Base-by-base conservation (phyloP, 2,329 filamentous ascomycete genomes). In the Alternaria conjuncta region DNA sequence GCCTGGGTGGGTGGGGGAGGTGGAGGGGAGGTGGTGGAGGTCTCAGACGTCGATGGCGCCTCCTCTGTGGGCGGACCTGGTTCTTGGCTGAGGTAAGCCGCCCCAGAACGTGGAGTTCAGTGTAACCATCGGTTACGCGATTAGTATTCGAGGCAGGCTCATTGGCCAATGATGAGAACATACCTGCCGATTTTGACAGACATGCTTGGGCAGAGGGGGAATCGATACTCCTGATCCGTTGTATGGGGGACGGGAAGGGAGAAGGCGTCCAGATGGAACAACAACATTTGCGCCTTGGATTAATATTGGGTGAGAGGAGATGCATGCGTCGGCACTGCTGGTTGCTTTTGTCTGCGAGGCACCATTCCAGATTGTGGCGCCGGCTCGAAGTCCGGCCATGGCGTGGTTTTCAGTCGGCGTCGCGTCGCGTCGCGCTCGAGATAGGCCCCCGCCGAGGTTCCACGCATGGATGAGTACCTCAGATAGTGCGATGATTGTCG, bases 241-340 rank as follows among this genome's bases (percentile, higher is more conserved):
- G n/a, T 18, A 41, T 36, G 9, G 9, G 32, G 36, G 32, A 41
- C 32, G 32, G 3, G 15, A 41, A 41, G 36, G 36, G 36, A 18
- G 36, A 18, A 41, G 36, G 15, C 36, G 28, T 30, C 9, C 4
- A 36, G 6, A n/a, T n/a, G 28, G 5, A 13, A 23, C 6, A 57
- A 74, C 71, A 66, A 67, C 68, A 10, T 75, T 73, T 67, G 68
- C 71, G 47, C 71, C 67, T 41, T 74, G 67, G 71, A 30, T 30
- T 36, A 11, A 71, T 72, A 60, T 32, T 71, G 43, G 71, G 67
- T 66, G 71, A 1, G 46, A 64, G 45, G 71, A 74, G 64, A 73
- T 63, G 32, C 72, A 70, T 59, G 67, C 61, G 5, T 59, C 56
- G 43, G 7, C 8, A 15, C 20, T 36, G 20, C 5, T 36, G 13